Evolutionary conservation across 345 rosid species (phyloP), one percentile per base, ranked within the genome.

Genomic region (Corchorus capsularis): DNA sequence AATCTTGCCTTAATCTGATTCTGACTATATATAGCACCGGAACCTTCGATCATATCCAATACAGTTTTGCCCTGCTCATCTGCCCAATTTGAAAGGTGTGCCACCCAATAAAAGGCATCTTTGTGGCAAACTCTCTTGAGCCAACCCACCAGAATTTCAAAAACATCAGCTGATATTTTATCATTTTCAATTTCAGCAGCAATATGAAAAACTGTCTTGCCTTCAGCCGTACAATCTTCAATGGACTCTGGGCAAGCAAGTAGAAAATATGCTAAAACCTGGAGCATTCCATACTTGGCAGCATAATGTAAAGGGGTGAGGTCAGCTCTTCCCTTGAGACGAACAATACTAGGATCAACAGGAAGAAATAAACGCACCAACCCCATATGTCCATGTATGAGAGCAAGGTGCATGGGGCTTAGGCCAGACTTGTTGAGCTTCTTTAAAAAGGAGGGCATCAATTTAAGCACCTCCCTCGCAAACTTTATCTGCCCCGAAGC

Each of bases 241-340:
- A 55, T 41, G 7, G 45, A 41, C 45, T 41, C 45, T 41, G 45
- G 45, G 45, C 45, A 41, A 41, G 45, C 27, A 27, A 27, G 1
- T 27, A 27, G 27, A 27, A 27, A 27, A 27, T 27, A 27, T 0
- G 27, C 27, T 27, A 27, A 27, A 27, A n/a, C 3, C 3, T 39
- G n/a, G 3, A 80, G 2, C 1, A 65, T 19, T 0, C 59, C 68
- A 3, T 43, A 50, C 27, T 46, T 63, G 15, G 68, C n/a, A 4
- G 80, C 80, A 14, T 67, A n/a, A 16, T 81, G 78, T 45, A 77
- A 7, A 2, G 80, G 83, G 27, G 64, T 76, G 32, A 19, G 56
- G 0, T 80, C 80, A 0, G 45, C 67, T 41, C 1, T 41, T 41
- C 45, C 45, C 7, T 41, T 41, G 45, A 1, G 0, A 41, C 45